Conservation (phyloP, 2,329 filamentous ascomycete species). For the Aspergillus sp. region DNA sequence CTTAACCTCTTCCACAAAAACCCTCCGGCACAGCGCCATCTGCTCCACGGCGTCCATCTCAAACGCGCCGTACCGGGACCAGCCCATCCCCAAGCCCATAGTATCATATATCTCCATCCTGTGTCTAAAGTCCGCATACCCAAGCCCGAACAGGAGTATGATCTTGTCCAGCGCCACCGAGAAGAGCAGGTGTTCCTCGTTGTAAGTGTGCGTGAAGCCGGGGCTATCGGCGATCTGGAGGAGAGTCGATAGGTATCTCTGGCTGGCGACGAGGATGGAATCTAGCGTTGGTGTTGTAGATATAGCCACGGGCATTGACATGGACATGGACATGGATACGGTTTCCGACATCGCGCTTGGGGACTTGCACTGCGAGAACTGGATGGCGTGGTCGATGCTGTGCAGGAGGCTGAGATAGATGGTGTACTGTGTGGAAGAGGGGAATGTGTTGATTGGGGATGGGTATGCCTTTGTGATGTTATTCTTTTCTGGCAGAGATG, state of each 20-base stretch:
- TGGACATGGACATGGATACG: not conserved
- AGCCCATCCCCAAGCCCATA: not conserved
- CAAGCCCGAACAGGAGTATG: slow-evolving; percentile 9
- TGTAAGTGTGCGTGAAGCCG: slow-evolving; percentile 3
- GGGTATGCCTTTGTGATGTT: not conserved
- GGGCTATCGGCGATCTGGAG: slow-evolving; percentile 8
- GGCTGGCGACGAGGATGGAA: slow-evolving; percentile 12
- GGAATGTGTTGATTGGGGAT: not conserved
- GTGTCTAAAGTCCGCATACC: slow-evolving; percentile 10
- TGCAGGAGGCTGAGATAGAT: slow-evolving; percentile 12
- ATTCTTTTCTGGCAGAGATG: not conserved
- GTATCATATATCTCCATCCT: slow-evolving; percentile 7
- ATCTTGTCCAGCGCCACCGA: slow-evolving; percentile 16
- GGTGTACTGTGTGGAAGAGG: not conserved
- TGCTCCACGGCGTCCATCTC: slow-evolving; percentile 16
- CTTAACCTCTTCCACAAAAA: slow-evolving; percentile 14
- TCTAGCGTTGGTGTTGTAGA: slow-evolving; percentile 1
- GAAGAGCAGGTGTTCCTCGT: slow-evolving; percentile 15
- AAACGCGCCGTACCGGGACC: slow-evolving; percentile 13
- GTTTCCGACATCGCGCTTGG: not conserved
- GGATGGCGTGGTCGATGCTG: slow-evolving; percentile 14
- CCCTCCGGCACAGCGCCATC: slow-evolving; percentile 9
- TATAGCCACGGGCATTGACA: too few relatives aligned
- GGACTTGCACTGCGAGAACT: not conserved
- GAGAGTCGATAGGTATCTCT: slow-evolving; percentile 14